These are phyloP conservation scores for Pseudomonodictys pantanalensis DNA, from an alignment of 495 filamentous ascomycete species.

Conservation along the genomic window DNA sequence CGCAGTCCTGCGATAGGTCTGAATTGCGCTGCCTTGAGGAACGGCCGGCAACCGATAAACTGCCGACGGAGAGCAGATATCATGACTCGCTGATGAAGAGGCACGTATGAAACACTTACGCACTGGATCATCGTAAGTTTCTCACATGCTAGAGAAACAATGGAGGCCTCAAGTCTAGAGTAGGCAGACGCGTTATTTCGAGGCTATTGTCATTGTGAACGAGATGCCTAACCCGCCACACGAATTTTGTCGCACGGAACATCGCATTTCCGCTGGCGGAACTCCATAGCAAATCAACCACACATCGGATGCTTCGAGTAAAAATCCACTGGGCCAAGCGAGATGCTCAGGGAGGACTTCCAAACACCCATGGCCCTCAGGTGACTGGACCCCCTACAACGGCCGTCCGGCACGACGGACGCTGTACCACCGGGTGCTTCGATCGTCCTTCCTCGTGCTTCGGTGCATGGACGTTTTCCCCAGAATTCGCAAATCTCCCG, in stretches of 20 bases:
- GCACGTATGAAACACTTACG: constrained; percentile 10
- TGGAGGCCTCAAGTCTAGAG: background rate
- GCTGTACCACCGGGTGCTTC: constrained; percentile 1
- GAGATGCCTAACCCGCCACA: background rate
- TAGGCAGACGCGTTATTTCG: too few species aligned
- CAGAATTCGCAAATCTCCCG: constrained; percentile 29
- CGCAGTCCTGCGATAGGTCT: background rate
- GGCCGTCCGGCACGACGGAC: constrained; percentile 8
- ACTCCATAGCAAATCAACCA: background rate
- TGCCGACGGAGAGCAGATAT: background rate
- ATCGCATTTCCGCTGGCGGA: background rate
- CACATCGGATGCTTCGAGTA: background rate
- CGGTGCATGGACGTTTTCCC: constrained; percentile 20
- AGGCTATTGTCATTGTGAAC: background rate
- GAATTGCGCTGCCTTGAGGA: constrained; percentile 10
- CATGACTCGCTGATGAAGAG: background rate
- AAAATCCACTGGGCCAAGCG: background rate
- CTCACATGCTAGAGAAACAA: background rate
- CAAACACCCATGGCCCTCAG: constrained; percentile 20
- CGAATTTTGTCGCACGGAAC: background rate
- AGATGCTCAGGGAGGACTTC: background rate
- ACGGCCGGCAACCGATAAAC: background rate
- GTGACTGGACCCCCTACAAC: constrained; percentile 10
- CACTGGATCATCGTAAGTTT: background rate
- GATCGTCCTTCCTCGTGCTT: constrained; percentile 20